Evolutionary conservation across 345 rosid species (phyloP), one percentile per base, ranked within the genome.

Genomic region (Crucihimalaya himalaica): DNA sequence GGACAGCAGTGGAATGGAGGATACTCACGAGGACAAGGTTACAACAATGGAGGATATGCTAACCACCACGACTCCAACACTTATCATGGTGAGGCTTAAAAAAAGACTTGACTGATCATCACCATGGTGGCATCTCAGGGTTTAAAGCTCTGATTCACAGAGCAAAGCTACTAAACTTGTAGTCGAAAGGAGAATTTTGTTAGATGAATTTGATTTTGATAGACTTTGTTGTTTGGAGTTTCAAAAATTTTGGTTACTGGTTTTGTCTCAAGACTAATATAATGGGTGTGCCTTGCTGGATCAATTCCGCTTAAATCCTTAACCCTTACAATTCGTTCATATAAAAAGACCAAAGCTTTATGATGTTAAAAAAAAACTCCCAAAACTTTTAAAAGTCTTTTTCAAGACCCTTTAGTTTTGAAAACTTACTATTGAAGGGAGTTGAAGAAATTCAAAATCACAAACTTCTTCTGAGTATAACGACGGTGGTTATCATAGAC

Each of bases 1-100:
- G 62, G 82, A 46, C 86, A 72, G 77, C 96, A 89, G 55, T 89
- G 97, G 97, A 86, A 86, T 19, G 97, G 96, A 32, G 85, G 78
- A 69, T 82, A 90, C 76, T 73, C 83, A 25, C 84, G 92, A 68
- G 93, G 88, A 64, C 89, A 86, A 60, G 86, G 84, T 50, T 88
- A 86, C 53, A 80, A 84, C 67, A 73, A 86, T 63, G 89, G 93
- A 60, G 91, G 93, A 46, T 83, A 90, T 60, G 82, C 83, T 59
- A 75, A 70, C 54, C 70, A 78, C 48, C 79, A 68, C 46, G 74
- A 68, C 50, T 67, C 79, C 74, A 75, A 68, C 79, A 31, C 2
- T 10, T 75, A 52, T 42, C 46, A 43, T 31, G n/a, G 62, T 4
- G 78, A 74, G n/a, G n/a, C n/a, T n/a, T n/a, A n/a, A n/a, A n/a